Base-by-base conservation (phyloP, 2,329 filamentous ascomycete species). In the Fusarium multiceps region DNA sequence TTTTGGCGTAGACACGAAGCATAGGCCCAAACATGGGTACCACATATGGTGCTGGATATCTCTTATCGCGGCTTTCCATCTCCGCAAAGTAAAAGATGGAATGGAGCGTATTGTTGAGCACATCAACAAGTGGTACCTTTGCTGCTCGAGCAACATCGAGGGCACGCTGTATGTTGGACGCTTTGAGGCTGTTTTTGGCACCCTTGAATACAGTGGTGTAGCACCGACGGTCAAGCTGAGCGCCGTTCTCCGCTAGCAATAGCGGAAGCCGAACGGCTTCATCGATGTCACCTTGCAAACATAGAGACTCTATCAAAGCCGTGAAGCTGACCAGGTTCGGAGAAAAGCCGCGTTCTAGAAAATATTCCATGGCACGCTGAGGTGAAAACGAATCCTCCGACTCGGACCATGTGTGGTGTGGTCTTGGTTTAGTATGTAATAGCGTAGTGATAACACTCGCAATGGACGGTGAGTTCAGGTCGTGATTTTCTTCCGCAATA, bases 121-220 rank as follows among this genome's bases (percentile, higher is more conserved):
- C 74, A 20, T 78, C 74, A 4, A 76, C 69, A 18, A 72, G 63
- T 4, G 84, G 70, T 47, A 81, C 82, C 7, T 84, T 77, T 53
- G 90, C 82, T 46, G 91, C 83, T 32, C 82, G 81, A 45, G 79
- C 80, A 2, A 82, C 72, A 13, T 80, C 81, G 28, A 81, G 66
- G 2, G 79, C 75, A 32, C 73, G 73, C 18, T 66, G 59, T n/a
- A 93, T 82, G 27, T 84, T 84, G 5, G 82, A 78, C 7, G 84
- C 81, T 64, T 92, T 85, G 25, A 83, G 78, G 21, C 83, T 82
- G 6, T 77, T 76, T 71, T 93, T 93, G 54, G 92, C 91, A 32
- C 91, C 90, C 62, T 90, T 87, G 43, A 97, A 85, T 34, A 97
- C 82, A 28, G 89, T 89, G 2, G 89, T 84, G 76, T 90, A 93